phyloP scores from a whole-genome alignment of 331 rosid genomes.

The Malus hybrid region DNA sequence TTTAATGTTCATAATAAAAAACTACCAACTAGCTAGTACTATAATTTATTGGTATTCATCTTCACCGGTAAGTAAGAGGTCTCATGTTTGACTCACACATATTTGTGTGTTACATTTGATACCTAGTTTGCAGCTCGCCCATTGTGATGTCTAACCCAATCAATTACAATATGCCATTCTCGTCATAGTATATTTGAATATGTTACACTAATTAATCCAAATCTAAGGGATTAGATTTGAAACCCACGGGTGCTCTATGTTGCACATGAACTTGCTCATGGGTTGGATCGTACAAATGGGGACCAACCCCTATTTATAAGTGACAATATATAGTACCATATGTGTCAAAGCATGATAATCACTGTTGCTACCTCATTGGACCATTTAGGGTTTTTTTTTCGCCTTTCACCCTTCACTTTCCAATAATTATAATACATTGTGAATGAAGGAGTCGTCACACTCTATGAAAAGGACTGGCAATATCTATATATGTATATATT shows the following conservation, averaged over 20 bases:
- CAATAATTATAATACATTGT: slow-evolving; percentile 1
- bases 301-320: not conserved
- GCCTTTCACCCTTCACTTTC: not conserved
- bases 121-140: too few relatives aligned
- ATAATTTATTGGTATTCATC: too few relatives aligned
- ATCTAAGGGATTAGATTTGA: too few relatives aligned
- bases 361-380: slow-evolving; percentile 27
- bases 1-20: too few relatives aligned
- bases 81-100: too few relatives aligned
- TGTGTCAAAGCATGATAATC: slow-evolving; percentile 17
- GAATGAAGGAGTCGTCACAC: not conserved
- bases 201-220: too few relatives aligned
- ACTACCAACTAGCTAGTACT: too few relatives aligned
- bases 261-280: not conserved
- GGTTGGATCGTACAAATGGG: not conserved
- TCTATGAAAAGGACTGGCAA: not conserved
- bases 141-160: too few relatives aligned
- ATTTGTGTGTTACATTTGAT: too few relatives aligned
- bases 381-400: not conserved
- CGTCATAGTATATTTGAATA: too few relatives aligned
- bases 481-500: not conserved
- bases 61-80: too few relatives aligned
- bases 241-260: not conserved
- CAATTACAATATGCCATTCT: too few relatives aligned
- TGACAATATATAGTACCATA: slow-evolving; percentile 12